phyloP scores from a whole-genome alignment of 768 basidiomycete species.

The Hydnum rufescens region DNA sequence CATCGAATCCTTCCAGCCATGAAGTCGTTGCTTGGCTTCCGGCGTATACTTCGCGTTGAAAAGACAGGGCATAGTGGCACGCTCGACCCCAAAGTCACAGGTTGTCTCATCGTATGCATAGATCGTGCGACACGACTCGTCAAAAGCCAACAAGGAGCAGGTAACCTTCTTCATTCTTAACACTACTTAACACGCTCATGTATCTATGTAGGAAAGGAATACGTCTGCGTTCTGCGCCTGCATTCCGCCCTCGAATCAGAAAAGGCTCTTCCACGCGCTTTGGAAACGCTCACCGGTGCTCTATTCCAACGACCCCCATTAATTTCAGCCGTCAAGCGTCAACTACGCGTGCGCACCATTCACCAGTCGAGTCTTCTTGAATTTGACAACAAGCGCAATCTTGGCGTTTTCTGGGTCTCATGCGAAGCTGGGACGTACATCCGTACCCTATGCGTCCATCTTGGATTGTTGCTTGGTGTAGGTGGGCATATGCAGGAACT shows the following conservation, averaged over 20 bases:
- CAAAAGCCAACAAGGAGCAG: constrained; percentile 96
- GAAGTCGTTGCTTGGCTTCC: constrained; percentile 98
- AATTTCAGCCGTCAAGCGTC: constrained; percentile 97
- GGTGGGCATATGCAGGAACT: constrained; percentile 99
- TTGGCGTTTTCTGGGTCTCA: constrained; percentile 95
- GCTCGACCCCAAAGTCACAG: constrained; percentile 96
- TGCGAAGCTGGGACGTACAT: constrained; percentile 79
- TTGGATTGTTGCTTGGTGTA: constrained; percentile 84
- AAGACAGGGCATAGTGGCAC: constrained; percentile 99
- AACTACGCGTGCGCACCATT: constrained; percentile 91
- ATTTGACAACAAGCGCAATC: constrained; percentile 91
- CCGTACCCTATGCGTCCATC: constrained; percentile 91
- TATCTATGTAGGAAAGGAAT: constrained; percentile 57
- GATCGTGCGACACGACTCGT: constrained; percentile 95
- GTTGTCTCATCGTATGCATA: constrained; percentile 96
- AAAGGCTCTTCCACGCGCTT: constrained; percentile 71
- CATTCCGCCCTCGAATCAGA: constrained; percentile 69
- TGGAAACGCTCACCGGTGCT: constrained; percentile 93
- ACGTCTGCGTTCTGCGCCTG: constrained; percentile 87
- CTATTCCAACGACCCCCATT: constrained; percentile 97
- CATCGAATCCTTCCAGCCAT: constrained; percentile 96
- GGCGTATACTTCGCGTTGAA: constrained; percentile 89
- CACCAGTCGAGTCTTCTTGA: constrained; percentile 91
- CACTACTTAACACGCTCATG: background rate
- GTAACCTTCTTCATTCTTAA: constrained; percentile 19